Percentiles rank a stretch among this genome's conserved stretches.
phyloP scores from a whole-genome alignment of 2,329 filamentous ascomycete genomes.

The Zasmidium cellare region DNA sequence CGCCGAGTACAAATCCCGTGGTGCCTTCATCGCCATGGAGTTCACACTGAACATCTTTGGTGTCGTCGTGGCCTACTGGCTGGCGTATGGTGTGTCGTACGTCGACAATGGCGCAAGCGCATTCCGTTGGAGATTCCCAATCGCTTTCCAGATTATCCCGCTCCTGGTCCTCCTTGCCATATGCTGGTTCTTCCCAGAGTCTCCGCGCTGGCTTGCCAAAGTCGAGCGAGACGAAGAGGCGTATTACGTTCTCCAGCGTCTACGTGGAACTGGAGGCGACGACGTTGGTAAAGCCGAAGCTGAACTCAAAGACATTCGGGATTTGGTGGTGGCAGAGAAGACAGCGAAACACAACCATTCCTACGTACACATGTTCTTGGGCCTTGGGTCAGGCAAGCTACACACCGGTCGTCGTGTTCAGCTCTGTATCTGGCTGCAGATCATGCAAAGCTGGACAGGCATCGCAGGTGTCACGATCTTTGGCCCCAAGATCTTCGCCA shows the following conservation, averaged over 20 bases:
- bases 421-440: slow-evolving; percentile 42
- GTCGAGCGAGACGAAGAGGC: slow-evolving; percentile 67
- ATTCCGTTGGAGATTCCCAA: slow-evolving; percentile 51
- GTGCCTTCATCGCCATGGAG: slow-evolving; percentile 51
- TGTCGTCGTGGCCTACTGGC: slow-evolving; percentile 49
- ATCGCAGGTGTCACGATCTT: slow-evolving; percentile 39
- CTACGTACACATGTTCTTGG: slow-evolving; percentile 37
- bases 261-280: slow-evolving; percentile 56
- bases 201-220: slow-evolving; percentile 67
- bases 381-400: slow-evolving; percentile 32
- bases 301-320: slow-evolving; percentile 69
- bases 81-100: slow-evolving; percentile 35
- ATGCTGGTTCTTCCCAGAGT: slow-evolving; percentile 68
- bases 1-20: slow-evolving; percentile 65
- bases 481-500: slow-evolving; percentile 34
- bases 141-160: slow-evolving; percentile 69
- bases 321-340: slow-evolving; percentile 60
- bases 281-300: slow-evolving; percentile 50
- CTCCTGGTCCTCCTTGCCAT: slow-evolving; percentile 41
- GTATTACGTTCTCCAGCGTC: slow-evolving; percentile 60
- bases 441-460: slow-evolving; percentile 38
- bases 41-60: slow-evolving; percentile 74
- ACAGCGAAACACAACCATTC: slow-evolving; percentile 32
- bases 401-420: slow-evolving; percentile 38
- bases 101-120: slow-evolving; percentile 15